A percentile compares a stretch with the other conserved stretches of the same genome.
These are phyloP conservation scores for Spergularia bocconei DNA, from an alignment of 148 eudicot genomes.

Conservation along the genomic window DNA sequence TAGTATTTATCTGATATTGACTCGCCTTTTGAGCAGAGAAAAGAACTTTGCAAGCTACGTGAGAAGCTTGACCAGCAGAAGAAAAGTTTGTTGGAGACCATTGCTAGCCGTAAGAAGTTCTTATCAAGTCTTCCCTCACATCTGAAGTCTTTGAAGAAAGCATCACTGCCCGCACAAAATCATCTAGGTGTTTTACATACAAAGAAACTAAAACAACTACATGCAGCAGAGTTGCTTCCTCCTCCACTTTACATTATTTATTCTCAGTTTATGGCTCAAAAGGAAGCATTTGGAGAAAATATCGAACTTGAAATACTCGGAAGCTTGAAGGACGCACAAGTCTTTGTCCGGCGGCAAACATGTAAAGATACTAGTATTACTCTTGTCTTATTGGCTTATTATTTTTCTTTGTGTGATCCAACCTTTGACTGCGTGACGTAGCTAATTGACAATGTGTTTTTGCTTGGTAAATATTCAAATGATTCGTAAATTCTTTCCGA, in stretches of 20 bases:
- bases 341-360: conserved; percentile 77
- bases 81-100: conserved; percentile 70
- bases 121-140: conserved; percentile 94
- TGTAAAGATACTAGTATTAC: conserved; percentile 58
- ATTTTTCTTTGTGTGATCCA: not conserved
- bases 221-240: conserved; percentile 87
- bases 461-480: not conserved
- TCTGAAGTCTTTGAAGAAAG: conserved; percentile 93
- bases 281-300: conserved; percentile 87
- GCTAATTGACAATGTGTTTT: not conserved
- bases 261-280: conserved; percentile 90
- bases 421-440: not conserved
- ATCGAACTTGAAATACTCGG: conserved; percentile 83
- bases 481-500: not conserved
- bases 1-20: conserved; percentile 4
- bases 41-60: conserved; percentile 85
- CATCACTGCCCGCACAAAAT: conserved; percentile 88
- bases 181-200: conserved; percentile 82
- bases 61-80: conserved; percentile 73
- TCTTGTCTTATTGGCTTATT: not conserved
- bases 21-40: conserved; percentile 57
- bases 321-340: conserved; percentile 90
- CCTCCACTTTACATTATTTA: conserved; percentile 91
- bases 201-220: conserved; percentile 79
- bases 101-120: conserved; percentile 83